Evolutionary conservation across 805 yeast species (phyloP).

Genomic region (Candida bentonensis): DNA sequence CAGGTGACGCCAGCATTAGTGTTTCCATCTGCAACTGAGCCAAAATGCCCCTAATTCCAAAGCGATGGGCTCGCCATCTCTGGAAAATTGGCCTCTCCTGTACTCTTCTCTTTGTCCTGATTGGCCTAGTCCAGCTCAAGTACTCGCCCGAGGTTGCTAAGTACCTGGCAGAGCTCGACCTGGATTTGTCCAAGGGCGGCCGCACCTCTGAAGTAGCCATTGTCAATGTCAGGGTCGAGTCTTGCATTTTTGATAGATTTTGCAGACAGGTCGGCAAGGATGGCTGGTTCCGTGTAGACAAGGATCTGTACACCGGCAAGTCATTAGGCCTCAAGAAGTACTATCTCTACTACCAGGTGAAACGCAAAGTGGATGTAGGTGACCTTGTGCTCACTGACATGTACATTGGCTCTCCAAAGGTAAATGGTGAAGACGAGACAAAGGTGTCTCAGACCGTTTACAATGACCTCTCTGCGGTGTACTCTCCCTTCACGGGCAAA

Average conservation of each 20-base stretch:
- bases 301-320: conserved; percentile 32
- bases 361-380: conserved; percentile 10
- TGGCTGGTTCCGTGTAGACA: conserved; percentile 31
- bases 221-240: conserved; percentile 28
- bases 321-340: conserved; percentile 25
- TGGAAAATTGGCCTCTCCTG: background rate
- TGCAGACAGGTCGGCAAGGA: conserved; percentile 14
- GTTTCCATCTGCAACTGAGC: no score
- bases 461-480: conserved; percentile 2
- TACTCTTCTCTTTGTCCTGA: background rate
- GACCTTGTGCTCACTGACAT: conserved; percentile 28
- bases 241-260: conserved; percentile 17
- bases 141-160: background rate
- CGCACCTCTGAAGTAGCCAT: conserved; percentile 21
- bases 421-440: conserved; percentile 14
- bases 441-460: conserved; percentile 22
- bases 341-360: conserved; percentile 23
- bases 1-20: no score
- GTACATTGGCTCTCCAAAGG: conserved; percentile 10
- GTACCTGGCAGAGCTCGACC: background rate
- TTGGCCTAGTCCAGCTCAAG: background rate
- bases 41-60: no score
- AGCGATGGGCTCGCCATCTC: background rate
- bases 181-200: background rate
- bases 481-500: conserved; percentile 1